Base-by-base conservation (phyloP, 768 basidiomycete genomes). In the Tulasnella sp. region DNA sequence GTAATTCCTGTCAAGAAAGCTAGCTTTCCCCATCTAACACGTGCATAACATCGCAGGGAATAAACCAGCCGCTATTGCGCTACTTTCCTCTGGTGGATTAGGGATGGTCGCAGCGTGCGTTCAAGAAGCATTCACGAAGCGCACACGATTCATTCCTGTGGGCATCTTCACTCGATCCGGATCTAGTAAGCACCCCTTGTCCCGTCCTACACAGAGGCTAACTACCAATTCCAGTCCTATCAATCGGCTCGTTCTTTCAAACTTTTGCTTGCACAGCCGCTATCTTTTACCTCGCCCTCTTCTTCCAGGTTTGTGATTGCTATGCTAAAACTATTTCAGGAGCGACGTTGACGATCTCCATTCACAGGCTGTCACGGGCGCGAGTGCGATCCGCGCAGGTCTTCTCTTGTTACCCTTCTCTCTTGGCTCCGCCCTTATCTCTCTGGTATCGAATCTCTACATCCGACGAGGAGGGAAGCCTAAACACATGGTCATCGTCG, bases 391-490 rank as follows among this genome's bases (percentile, higher is more conserved):
- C 43, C 68, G 80, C 67, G 82, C 87, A 59, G 88, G 86, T 8
- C 66, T 87, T 19, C 77, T 79, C 65, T 75, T 87, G 69, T 74
- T 91, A 55, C 86, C 88, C 9, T 90, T 88, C 71, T 86, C 88
- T 48, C 77, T 90, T 50, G 88, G 86, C 49, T 84, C 87, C 32
- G 87, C 87, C 21, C 66, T 90, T 57, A 83, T 87, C 40, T 89
- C 88, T 9, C 81, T 91, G 74, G 86, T 87, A 21, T 83, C 77
- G 35, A 86, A 88, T n/a, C 86, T 84, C 84, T 75, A 84, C 63
- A 84, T 89, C 63, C 79, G 75, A 45, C 79, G 77, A 61, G 78
- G 75, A 46, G 41, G 43, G 19, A 32, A 37, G 7, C 83, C 84
- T 67, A 84, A 83, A 66, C 70, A 74, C 67, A 72, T 80, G 48